Evolutionary conservation across 2,329 filamentous ascomycete species (phyloP).

Genomic region (Xylaria sp.): DNA sequence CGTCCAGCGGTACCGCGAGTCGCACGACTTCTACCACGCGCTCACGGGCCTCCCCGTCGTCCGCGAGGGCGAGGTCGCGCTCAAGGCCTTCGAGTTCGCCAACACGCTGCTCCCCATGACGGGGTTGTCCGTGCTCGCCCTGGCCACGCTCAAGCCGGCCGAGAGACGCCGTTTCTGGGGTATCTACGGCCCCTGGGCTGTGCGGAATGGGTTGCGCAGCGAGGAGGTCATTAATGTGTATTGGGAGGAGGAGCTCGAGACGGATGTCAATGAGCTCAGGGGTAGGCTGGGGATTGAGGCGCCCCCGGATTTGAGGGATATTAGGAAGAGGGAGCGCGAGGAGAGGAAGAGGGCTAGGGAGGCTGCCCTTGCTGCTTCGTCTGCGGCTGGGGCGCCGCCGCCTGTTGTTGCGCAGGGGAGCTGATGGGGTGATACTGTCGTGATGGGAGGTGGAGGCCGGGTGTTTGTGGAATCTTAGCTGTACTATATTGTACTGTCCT

Average conservation of each 20-base stretch:
- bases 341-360: conserved; percentile 74
- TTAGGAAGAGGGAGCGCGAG: conserved; percentile 76
- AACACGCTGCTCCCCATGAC: conserved; percentile 97
- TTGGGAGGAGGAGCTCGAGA: conserved; percentile 94
- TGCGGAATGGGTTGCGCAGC: conserved; percentile 80
- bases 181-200: conserved; percentile 89
- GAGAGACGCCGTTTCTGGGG: conserved; percentile 80
- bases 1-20: conserved; percentile 97
- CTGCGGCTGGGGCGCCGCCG: conserved; percentile 13
- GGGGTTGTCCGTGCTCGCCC: conserved; percentile 83
- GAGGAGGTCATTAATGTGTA: conserved; percentile 94
- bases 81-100: conserved; percentile 97
- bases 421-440: neutral
- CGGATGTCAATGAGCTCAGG: conserved; percentile 81
- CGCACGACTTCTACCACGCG: conserved; percentile 97
- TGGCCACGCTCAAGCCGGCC: conserved; percentile 84
- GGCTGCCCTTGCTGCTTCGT: conserved; percentile 36
- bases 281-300: conserved; percentile 82
- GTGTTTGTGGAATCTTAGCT: conserved; percentile 31
- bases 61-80: conserved; percentile 94
- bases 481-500: conserved; percentile 16
- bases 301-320: conserved; percentile 85
- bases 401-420: conserved; percentile 15
- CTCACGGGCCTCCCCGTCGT: conserved; percentile 90
- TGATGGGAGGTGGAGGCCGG: neutral